Evolutionary conservation across 768 basidiomycete species (phyloP), one percentile per base, ranked within the genome.

Genomic region (Sistotremastrum niveocremeum): DNA sequence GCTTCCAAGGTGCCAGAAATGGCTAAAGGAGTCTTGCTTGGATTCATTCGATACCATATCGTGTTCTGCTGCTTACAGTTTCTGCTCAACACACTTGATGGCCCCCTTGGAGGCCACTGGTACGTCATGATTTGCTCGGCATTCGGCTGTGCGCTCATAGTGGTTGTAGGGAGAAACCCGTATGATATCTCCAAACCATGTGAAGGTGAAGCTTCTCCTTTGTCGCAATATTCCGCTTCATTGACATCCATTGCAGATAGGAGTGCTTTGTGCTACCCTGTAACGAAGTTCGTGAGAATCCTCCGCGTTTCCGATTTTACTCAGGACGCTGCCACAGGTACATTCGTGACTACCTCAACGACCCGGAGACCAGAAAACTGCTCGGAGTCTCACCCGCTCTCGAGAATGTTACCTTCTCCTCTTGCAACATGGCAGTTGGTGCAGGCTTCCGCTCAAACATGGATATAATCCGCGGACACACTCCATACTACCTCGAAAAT

Each of bases 111-210:
- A 29, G 30, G 7, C 32, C 28, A 32, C 10, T 20, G 36, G 33
- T 28, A 33, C 32, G 41, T 29, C 20, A 5, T 41, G 4, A 33
- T 37, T 7, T 31, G 3, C 4, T 20, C 39, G 4, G 38, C 49
- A 47, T 39, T 41, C 35, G 6, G 34, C 4, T 10, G 52, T 44
- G 11, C 41, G 28, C 12, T 51, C 57, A 3, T 60, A 62, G 56
- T 50, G 2, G 69, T 69, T 28, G 66, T 9, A 61, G 63, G 58
- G 28, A 49, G 49, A 29, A 78, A 79, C 55, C 74, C 73, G 1
- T 86, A 88, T 55, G 83, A 88, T 54, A 72, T 88, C 43, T 79
- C 72, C 54, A 70, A 71, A 54, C 60, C 65, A 33, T 84, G 81
- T 47, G 69, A 72, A 50, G 71, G 77, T 47, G 56, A 60, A 31